Base-by-base conservation (phyloP, 2,329 filamentous ascomycete species). In the Microdochium bolleyi region DNA sequence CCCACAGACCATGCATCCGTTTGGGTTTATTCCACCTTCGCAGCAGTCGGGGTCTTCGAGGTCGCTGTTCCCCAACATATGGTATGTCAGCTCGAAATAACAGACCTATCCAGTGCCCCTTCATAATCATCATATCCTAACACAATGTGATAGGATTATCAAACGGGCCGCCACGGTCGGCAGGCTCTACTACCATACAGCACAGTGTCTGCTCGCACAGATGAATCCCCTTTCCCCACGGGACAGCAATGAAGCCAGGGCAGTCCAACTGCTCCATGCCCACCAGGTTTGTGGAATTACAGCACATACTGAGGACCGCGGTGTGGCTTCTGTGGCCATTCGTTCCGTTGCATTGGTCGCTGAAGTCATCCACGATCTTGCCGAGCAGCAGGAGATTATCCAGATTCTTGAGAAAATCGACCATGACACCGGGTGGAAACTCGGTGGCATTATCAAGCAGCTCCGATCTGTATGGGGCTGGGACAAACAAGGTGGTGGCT, bases 241-340 rank as follows among this genome's bases (percentile, higher is more conserved):
- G 8, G 76, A 82, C 37, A 73, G 74, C 19, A 74, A 82, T 3
- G 85, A 90, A 55, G 89, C 92, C 81, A 80, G 79, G 49, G 75
- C 79, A 3, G 78, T 88, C 62, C 84, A 88, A 60, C 75, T 85
- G 49, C 81, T 83, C 56, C 89, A 96, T 64, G 87, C 90, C 0
- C 85, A 88, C 59, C 86, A 92, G 64, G 86, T 95, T 24, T 96
- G 92, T 64, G 92, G 92, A 14, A 95, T 97, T 56, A 84, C 89
- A 24, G 88, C 89, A 2, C 90, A 95, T 64, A 84, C 87, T 51
- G 88, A 91, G 61, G 90, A 95, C 64, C 78, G 82, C 24, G 89
- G 88, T 25, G 83, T 96, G 30, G 84, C 87, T 10, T 87, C 83
- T 50, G 84, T 95, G 10, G 89, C 89, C 2, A 82, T 94, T 38